These are phyloP conservation scores for Nigrograna mackinnonii DNA, from an alignment of 2,329 filamentous ascomycete genomes.

Conservation along the genomic window DNA sequence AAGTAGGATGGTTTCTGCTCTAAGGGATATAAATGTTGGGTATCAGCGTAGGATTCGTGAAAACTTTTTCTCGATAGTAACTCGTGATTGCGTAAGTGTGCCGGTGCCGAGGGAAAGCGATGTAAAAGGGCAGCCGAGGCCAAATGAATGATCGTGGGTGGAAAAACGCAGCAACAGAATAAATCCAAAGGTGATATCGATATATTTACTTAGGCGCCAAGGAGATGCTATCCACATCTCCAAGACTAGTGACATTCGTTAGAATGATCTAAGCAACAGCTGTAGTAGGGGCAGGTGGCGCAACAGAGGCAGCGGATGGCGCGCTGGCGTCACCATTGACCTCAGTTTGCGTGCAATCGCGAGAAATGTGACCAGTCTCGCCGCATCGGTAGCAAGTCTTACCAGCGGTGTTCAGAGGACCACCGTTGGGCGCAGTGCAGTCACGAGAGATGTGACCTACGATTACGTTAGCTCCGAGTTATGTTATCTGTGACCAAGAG, in stretches of 20 bases:
- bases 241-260: conserved; percentile 4
- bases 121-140: conserved; percentile 16
- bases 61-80: conserved; percentile 39
- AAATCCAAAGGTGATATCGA: conserved; percentile 12
- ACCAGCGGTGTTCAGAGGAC: conserved; percentile 90
- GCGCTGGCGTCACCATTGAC: conserved; percentile 47
- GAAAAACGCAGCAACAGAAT: conserved; percentile 14
- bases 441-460: conserved; percentile 86
- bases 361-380: conserved; percentile 92
- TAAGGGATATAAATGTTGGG: conserved; percentile 44
- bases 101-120: conserved; percentile 29
- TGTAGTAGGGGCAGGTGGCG: conserved; percentile 46
- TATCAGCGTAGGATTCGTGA: conserved; percentile 49
- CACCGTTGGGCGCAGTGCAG: conserved; percentile 95
- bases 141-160: conserved; percentile 34
- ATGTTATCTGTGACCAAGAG: conserved; percentile 68
- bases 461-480: conserved; percentile 57
- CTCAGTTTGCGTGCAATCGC: conserved; percentile 85
- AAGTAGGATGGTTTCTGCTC: conserved; percentile 39
- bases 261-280: conserved; percentile 35
- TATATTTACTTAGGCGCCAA: conserved; percentile 10
- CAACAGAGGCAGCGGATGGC: conserved; percentile 34
- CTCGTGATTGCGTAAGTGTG: conserved; percentile 43
- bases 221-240: conserved; percentile 22
- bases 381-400: conserved; percentile 99